These are phyloP conservation scores for Aspergillus costaricaensis DNA, from an alignment of 2,329 filamentous ascomycete species.

Conservation along the genomic window DNA sequence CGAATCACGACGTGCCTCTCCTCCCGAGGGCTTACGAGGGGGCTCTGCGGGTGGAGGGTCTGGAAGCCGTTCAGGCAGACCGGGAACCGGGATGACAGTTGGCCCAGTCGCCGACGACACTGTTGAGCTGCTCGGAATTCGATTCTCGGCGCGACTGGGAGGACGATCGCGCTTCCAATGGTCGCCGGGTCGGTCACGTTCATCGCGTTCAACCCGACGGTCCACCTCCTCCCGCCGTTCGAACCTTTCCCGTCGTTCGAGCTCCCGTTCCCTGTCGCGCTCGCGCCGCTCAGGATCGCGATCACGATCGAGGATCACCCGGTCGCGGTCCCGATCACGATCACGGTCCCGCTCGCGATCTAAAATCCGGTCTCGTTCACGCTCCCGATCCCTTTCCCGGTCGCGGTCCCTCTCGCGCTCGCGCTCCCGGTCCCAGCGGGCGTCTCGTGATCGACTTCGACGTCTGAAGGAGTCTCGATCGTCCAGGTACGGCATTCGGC, in stretches of 20 bases:
- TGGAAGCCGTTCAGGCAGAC: slow-evolving; percentile 24
- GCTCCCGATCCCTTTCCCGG: slow-evolving; percentile 38
- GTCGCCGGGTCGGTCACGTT: slow-evolving; percentile 36
- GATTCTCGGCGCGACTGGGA: slow-evolving; percentile 34
- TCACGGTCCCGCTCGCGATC: slow-evolving; percentile 37
- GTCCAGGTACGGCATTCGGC: slow-evolving; percentile 42
- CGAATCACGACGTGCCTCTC: slow-evolving; percentile 36
- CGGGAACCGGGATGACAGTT: slow-evolving; percentile 14
- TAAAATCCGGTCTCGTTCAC: slow-evolving; percentile 31
- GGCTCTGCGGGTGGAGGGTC: slow-evolving; percentile 30
- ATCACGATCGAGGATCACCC: slow-evolving; percentile 26
- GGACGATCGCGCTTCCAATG: slow-evolving; percentile 45
- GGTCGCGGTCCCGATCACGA: slow-evolving; percentile 20
- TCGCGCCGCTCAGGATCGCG: slow-evolving; percentile 38
- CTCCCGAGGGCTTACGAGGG: slow-evolving; percentile 26
- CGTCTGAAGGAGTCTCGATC: slow-evolving; percentile 47
- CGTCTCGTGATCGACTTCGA: slow-evolving; percentile 48
- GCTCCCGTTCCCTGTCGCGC: slow-evolving; percentile 33
- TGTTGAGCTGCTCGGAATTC: slow-evolving; percentile 30
- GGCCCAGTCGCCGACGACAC: slow-evolving; percentile 18
- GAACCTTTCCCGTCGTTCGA: slow-evolving; percentile 31
- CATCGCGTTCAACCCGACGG: slow-evolving; percentile 33
- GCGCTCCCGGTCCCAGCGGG: slow-evolving; percentile 43
- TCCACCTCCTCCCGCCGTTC: slow-evolving; percentile 36
- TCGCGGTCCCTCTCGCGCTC: slow-evolving; percentile 41